Evolutionary conservation across 768 basidiomycete genomes (phyloP).

Genomic region (Artomyces pyxidatus): DNA sequence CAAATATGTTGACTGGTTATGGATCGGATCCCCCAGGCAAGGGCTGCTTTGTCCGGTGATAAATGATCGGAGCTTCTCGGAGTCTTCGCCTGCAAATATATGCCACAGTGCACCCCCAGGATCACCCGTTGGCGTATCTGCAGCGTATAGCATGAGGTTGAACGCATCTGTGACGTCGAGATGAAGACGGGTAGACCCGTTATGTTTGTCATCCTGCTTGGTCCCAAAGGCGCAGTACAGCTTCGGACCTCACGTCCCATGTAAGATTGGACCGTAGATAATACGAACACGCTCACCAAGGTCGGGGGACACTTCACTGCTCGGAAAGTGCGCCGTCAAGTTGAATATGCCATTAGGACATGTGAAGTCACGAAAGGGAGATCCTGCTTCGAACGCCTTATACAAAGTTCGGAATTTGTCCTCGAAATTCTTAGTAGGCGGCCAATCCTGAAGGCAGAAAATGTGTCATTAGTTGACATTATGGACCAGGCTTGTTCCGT

Average conservation of each 20-base stretch:
- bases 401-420: conserved; percentile 76
- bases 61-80: conserved; percentile 63
- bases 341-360: conserved; percentile 84
- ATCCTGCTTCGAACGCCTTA: conserved; percentile 72
- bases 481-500: too few relatives aligned
- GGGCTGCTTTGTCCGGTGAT: conserved; percentile 30
- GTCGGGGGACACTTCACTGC: conserved; percentile 72
- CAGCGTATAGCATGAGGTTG: conserved; percentile 80
- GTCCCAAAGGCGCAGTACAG: conserved; percentile 91
- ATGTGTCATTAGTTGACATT: too few relatives aligned
- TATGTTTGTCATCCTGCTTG: conserved; percentile 54
- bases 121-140: conserved; percentile 42
- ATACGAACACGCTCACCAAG: conserved; percentile 65
- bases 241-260: conserved; percentile 58
- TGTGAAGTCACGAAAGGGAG: conserved; percentile 85
- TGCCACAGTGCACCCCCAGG: conserved; percentile 89
- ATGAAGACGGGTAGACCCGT: conserved; percentile 82
- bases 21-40: not conserved
- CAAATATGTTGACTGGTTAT: not conserved
- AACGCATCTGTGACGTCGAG: conserved; percentile 95
- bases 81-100: conserved; percentile 72
- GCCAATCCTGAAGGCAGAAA: conserved; percentile 57
- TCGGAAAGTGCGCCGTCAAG: conserved; percentile 81
- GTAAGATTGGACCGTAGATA: not conserved
- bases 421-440: conserved; percentile 78